Percentiles rank a stretch among this genome's conserved stretches.
phyloP scores from a whole-genome alignment of 345 rosid genomes.

The Rhizophora apiculata region DNA sequence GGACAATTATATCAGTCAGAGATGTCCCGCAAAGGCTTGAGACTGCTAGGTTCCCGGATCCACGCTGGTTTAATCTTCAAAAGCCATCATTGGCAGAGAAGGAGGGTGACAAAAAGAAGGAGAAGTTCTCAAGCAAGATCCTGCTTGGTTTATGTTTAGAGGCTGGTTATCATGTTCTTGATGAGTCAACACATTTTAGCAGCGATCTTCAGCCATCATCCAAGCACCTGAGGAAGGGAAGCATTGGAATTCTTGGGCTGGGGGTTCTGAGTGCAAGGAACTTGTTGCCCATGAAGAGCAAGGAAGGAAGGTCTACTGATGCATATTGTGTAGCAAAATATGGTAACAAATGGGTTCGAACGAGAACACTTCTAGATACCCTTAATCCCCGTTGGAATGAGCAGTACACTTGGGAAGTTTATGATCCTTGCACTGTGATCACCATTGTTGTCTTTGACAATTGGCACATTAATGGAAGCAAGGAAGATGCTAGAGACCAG shows the following conservation, averaged over 20 bases:
- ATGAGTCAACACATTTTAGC: conserved; percentile 33
- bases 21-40: conserved; percentile 15
- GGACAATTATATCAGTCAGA: conserved; percentile 13
- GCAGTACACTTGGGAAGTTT: conserved; percentile 37
- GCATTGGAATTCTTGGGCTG: conserved; percentile 30
- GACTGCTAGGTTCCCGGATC: conserved; percentile 22
- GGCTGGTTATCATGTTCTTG: conserved; percentile 35
- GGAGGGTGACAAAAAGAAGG: conserved; percentile 27
- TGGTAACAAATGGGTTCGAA: conserved; percentile 36
- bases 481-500: conserved; percentile 26
- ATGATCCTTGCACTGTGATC: conserved; percentile 36
- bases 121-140: conserved; percentile 33
- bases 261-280: conserved; percentile 33
- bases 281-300: conserved; percentile 29
- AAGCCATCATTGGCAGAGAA: conserved; percentile 19
- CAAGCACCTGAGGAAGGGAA: conserved; percentile 28
- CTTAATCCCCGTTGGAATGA: conserved; percentile 35
- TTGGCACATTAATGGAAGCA: conserved; percentile 27
- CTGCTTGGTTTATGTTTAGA: conserved; percentile 21
- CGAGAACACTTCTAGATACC: conserved; percentile 27
- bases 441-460: conserved; percentile 33
- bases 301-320: conserved; percentile 28
- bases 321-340: conserved; percentile 32
- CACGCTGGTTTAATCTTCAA: conserved; percentile 22
- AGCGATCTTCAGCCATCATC: conserved; percentile 36